A percentile compares a stretch with the other conserved stretches of the same genome.
phyloP scores from a whole-genome alignment of 2,329 filamentous ascomycete species.

The Chaetomiaceae sp. region DNA sequence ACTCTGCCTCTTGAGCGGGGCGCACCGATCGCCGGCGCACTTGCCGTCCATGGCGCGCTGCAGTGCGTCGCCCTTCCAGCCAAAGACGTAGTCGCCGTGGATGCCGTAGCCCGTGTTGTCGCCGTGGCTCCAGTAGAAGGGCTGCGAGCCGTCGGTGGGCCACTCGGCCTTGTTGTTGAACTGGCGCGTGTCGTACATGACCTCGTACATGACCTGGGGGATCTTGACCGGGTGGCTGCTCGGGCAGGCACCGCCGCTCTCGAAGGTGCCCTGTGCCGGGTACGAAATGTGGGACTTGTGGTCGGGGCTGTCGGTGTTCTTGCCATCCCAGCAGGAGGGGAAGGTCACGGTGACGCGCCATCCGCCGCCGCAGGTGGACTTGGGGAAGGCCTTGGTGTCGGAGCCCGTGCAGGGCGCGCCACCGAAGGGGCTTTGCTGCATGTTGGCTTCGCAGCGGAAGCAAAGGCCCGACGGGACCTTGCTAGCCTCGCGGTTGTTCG shows the following conservation, averaged over 20 bases:
- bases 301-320: constrained; percentile 44
- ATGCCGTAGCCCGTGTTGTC: constrained; percentile 38
- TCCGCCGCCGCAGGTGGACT: constrained; percentile 37
- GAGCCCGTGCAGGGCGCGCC: constrained; percentile 24
- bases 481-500: constrained; percentile 18
- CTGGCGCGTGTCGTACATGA: constrained; percentile 33
- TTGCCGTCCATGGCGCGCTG: constrained; percentile 36
- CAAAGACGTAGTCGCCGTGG: constrained; percentile 39
- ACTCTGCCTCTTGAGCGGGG: constrained; percentile 13
- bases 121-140: constrained; percentile 33
- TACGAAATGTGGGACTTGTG: constrained; percentile 44
- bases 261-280: constrained; percentile 34
- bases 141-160: constrained; percentile 27
- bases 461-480: constrained; percentile 20
- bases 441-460: constrained; percentile 24
- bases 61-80: constrained; percentile 35
- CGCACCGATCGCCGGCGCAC: constrained; percentile 13
- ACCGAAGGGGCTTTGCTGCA: constrained; percentile 23
- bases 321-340: constrained; percentile 51
- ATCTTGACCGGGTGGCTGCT: constrained; percentile 24
- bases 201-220: constrained; percentile 28
- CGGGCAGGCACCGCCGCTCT: constrained; percentile 26
- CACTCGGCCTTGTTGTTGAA: constrained; percentile 20
- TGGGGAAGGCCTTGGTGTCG: constrained; percentile 37
- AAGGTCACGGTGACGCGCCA: constrained; percentile 44